Base-by-base conservation (phyloP, 257 asterid species). In the Verbena officinalis region DNA sequence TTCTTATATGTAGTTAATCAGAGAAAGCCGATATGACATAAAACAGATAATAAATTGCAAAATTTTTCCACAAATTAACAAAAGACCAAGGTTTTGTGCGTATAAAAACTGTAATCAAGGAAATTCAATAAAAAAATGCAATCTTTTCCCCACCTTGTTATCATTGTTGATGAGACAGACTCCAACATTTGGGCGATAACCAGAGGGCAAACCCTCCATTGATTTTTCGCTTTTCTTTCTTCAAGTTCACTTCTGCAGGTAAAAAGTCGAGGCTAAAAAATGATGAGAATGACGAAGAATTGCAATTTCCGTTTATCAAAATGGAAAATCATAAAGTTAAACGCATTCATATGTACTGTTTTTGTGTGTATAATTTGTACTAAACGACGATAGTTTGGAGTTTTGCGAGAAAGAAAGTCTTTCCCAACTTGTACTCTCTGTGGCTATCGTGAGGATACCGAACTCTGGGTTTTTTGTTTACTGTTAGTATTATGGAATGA, bases 121-220 rank as follows among this genome's bases (percentile, higher is more conserved):
- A 46, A 10, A 54, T 0, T 15, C 16, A 40, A 38, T 20, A 57
- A 36, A 57, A 36, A 48, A 27, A 7, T 9, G 3, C 3, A 34
- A 2, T 12, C 56, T 53, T 42, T 22, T 14, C 15, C 38, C 38
- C 71, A 91, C 98, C 96, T 81, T 68, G 63, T 81, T 81, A 40
- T 86, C 84, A 76, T 81, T 77, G 60, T 89, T 93, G 78, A 90
- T 80, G 75, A 93, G 94, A 71, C 99, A 93, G 53, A 93, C 88
- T 52, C 97, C 99, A 68, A 93, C 95, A 80, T 93, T 93, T 23
- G 99, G 96, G 68, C 99, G 99, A 80, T 93, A 93, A 51, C 99
- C 99, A 70, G 96, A 65, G 86, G 97, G 99, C 30, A 93, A 87
- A 69, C 90, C 90, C 83, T 93, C 99, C 99, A 92, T 86, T 69